Base-by-base conservation (phyloP, 805 yeast species). In the Pichia cabralensis region DNA sequence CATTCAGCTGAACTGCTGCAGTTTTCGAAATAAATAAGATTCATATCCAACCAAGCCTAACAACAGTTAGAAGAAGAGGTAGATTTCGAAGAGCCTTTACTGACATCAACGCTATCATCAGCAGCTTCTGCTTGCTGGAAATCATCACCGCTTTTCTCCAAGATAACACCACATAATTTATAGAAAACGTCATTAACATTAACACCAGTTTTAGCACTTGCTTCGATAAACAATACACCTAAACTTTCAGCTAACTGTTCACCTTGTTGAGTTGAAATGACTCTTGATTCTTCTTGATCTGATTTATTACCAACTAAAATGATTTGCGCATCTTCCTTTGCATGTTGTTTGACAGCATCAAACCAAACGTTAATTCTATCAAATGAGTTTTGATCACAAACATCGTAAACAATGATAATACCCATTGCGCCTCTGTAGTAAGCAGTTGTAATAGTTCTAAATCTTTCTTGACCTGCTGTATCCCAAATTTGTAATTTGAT, bases 401-500 rank as follows among this genome's bases (percentile, higher is more conserved):
- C 89, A 56, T 82, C 94, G 55, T 81, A 82, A 24, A 82, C 86
- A 50, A 82, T 69, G 33, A 81, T 77, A 50, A 82, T 81, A 43
- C 94, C 94, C 77, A 80, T 78, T 38, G 94, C 92, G 38, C 94
- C 94, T 59, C 94, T 74, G 61, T 82, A 82, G 60, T 82, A 82
- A 1, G 94, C 89, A n/a, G 92, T 80, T 31, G 92, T 88, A 62
- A 86, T 86, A 27, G 95, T 84, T 63, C 95, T 74, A 65, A 86
- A 86, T 53, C 96, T 70, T 58, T 86, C 96, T 63, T 86, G 96
- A n/a, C 96, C 96, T 1, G 96, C 96, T 26, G 96, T 86, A 57
- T 86, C 96, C 96, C 96, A 81, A 28, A 89, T 82, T 60, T 92
- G 98, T 55, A 89, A 71, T 64, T 92, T 92, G 61, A 92, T 82